Percentiles rank a stretch among this genome's conserved stretches.
These are phyloP conservation scores for Pyricularia pennisetigena DNA, from an alignment of 2,329 filamentous ascomycete genomes.

Conservation along the genomic window DNA sequence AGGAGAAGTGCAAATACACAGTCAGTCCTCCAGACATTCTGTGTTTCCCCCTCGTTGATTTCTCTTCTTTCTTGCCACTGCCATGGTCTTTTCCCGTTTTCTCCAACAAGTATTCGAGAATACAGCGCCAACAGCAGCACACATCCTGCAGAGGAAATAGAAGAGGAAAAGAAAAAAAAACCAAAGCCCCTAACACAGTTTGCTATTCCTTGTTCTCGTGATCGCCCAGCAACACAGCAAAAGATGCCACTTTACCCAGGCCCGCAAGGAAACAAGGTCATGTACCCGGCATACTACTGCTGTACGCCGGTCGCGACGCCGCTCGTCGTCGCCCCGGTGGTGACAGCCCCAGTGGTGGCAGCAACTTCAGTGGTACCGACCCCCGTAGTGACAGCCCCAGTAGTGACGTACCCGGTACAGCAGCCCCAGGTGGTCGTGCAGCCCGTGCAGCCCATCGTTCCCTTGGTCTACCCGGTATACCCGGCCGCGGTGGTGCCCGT, in stretches of 20 bases:
- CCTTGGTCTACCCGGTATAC: neutral
- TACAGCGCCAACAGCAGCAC: too few relatives aligned
- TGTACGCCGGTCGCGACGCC: neutral
- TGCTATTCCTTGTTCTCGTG: neutral
- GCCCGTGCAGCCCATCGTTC: neutral
- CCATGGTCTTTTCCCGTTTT: too few relatives aligned
- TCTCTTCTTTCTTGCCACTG: too few relatives aligned
- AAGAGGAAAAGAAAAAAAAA: too few relatives aligned
- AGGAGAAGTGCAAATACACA: neutral
- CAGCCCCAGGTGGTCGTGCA: neutral
- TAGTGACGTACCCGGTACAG: neutral
- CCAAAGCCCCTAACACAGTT: neutral
- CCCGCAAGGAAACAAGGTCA: neutral
- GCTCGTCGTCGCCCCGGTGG: neutral
- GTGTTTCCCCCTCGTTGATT: too few relatives aligned
- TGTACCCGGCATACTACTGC: neutral
- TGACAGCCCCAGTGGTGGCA: neutral
- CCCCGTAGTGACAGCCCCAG: neutral
- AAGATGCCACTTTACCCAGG: neutral
- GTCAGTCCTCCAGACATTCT: neutral
- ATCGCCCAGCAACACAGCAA: neutral
- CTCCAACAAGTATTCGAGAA: too few relatives aligned
- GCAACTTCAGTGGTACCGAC: neutral
- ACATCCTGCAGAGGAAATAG: too few relatives aligned
- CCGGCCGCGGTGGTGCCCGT: neutral